These are phyloP conservation scores for Chlamydomonas sphaeroides DNA, from an alignment of 139 green algal species.

Conservation along the genomic window DNA sequence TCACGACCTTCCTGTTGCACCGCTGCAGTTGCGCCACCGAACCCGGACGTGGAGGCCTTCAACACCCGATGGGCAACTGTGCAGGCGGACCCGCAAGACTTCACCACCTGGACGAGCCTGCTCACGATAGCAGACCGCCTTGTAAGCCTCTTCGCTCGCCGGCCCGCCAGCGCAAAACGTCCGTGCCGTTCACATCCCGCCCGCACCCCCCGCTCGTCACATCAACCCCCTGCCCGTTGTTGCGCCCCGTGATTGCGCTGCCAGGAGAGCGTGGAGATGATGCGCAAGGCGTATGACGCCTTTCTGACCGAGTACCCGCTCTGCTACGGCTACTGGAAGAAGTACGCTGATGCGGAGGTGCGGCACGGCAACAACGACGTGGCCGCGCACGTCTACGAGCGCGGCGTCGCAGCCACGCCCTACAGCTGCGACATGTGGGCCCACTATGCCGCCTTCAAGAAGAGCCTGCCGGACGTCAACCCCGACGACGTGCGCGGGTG, in stretches of 20 bases:
- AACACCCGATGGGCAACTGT: slow-evolving; percentile 57
- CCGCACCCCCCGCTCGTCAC: background rate
- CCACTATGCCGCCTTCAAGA: slow-evolving; percentile 66
- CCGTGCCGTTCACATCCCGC: background rate
- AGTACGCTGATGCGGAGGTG: slow-evolving; percentile 81
- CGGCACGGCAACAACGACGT: slow-evolving; percentile 53
- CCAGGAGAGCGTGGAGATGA: slow-evolving; percentile 72
- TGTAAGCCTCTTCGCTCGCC: slow-evolving; percentile 45
- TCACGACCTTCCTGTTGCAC: too few species aligned
- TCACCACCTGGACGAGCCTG: slow-evolving; percentile 75
- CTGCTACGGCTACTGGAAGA: slow-evolving; percentile 94
- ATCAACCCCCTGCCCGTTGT: background rate
- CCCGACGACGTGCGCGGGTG: slow-evolving; percentile 72
- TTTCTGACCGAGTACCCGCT: slow-evolving; percentile 85
- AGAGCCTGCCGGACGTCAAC: slow-evolving; percentile 35
- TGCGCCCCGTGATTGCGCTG: background rate
- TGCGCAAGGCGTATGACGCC: slow-evolving; percentile 71
- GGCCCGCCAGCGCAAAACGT: background rate
- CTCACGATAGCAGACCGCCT: slow-evolving; percentile 71
- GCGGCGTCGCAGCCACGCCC: slow-evolving; percentile 71
- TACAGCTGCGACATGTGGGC: slow-evolving; percentile 85
- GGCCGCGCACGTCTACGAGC: slow-evolving; percentile 74
- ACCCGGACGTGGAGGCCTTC: slow-evolving; percentile 46
- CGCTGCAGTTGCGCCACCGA: slow-evolving; percentile 6
- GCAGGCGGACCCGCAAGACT: slow-evolving; percentile 71